phyloP scores from a whole-genome alignment of 805 yeast genomes.

The Ogataea philodendri region DNA sequence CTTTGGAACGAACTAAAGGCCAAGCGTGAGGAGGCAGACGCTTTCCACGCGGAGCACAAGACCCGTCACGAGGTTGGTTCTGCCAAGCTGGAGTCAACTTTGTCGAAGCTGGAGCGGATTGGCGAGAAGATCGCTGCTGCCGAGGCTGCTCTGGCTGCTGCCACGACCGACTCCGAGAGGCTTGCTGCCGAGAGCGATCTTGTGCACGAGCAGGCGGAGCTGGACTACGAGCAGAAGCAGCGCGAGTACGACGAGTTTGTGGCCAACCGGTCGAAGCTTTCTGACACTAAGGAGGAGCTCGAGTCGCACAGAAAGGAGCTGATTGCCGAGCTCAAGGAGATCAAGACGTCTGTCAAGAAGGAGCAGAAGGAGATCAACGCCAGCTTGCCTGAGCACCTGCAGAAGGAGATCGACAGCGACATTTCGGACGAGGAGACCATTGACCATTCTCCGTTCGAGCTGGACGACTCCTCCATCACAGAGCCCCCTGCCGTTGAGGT shows the following conservation, averaged over 20 bases:
- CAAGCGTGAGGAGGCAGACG: conserved; percentile 47
- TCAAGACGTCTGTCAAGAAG: conserved; percentile 36
- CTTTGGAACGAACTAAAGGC: conserved; percentile 50
- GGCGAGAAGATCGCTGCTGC: conserved; percentile 41
- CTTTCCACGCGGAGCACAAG: conserved; percentile 43
- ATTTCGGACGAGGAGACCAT: conserved; percentile 30
- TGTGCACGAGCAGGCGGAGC: conserved; percentile 25
- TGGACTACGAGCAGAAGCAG: conserved; percentile 31
- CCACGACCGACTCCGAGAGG: conserved; percentile 31
- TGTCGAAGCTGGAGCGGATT: conserved; percentile 43
- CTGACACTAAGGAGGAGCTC: conserved; percentile 42
- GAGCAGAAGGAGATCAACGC: conserved; percentile 48
- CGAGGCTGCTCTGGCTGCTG: conserved; percentile 37
- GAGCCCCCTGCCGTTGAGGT: conserved; percentile 30
- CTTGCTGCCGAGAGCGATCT: conserved; percentile 29
- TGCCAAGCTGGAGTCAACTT: conserved; percentile 42
- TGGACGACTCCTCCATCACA: conserved; percentile 26
- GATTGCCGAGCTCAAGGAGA: conserved; percentile 36
- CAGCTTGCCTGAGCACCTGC: conserved; percentile 53
- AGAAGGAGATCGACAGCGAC: conserved; percentile 31
- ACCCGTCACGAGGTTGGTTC: conserved; percentile 44
- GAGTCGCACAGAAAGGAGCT: conserved; percentile 39
- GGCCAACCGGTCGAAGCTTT: conserved; percentile 38
- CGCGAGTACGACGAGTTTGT: conserved; percentile 30
- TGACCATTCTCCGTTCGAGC: conserved; percentile 29